phyloP scores from a whole-genome alignment of 352 stramenopile species.

The Pythium rishiriense region DNA sequence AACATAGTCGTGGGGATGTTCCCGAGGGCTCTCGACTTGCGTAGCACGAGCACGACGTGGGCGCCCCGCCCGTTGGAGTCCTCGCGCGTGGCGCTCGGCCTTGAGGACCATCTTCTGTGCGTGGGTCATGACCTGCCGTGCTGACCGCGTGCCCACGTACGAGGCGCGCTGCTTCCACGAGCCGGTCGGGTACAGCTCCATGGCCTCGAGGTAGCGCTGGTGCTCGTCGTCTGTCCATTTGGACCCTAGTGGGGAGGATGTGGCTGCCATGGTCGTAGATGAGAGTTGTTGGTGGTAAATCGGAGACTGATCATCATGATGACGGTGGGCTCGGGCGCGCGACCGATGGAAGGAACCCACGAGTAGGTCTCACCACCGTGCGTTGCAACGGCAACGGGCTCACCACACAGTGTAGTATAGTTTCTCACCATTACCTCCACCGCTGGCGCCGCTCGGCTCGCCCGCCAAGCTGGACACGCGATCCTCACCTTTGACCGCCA shows the following conservation, averaged over 20 bases:
- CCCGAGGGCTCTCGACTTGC: too few species aligned
- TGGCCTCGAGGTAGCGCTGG: conserved; percentile 12
- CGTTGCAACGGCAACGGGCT: too few species aligned
- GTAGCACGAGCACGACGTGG: background rate
- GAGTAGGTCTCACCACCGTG: too few species aligned
- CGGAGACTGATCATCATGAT: too few species aligned
- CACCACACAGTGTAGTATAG: too few species aligned
- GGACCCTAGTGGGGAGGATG: background rate
- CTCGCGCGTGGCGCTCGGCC: background rate
- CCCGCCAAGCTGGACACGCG: too few species aligned
- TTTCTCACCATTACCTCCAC: too few species aligned
- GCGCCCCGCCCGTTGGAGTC: background rate
- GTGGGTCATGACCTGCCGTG: conserved; percentile 4
- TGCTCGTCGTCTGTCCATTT: conserved; percentile 11
- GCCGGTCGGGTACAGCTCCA: conserved; percentile 14
- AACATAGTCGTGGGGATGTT: background rate
- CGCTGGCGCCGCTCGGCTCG: too few species aligned
- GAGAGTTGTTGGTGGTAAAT: too few species aligned
- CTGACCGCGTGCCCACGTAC: conserved; percentile 20
- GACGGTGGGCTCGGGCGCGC: too few species aligned
- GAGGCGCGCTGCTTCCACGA: conserved; percentile 17
- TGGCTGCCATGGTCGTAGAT: background rate
- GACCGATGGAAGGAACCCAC: too few species aligned
- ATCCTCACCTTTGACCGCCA: too few species aligned
- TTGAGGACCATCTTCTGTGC: background rate